Conservation (phyloP, 202 grass and related monocot genomes). For the Saccharum hybrid region DNA sequence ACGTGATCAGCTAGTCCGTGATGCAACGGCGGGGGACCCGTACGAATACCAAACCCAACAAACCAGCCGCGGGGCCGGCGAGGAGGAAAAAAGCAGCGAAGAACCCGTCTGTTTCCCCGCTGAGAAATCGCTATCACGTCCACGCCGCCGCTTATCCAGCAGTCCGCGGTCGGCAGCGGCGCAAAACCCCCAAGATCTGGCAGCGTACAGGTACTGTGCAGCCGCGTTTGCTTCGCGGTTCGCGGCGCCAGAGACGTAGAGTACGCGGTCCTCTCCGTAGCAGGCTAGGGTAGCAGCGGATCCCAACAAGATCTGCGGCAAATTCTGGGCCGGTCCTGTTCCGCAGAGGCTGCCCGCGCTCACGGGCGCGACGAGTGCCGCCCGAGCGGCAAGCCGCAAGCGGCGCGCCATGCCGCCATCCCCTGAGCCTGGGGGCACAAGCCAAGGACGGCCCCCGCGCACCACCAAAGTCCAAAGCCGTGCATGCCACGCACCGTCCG, state of each 20-base stretch:
- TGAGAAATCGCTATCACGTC: neutral
- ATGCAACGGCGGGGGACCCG: neutral
- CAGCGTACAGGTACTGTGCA: neutral
- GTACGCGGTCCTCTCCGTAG: slow-evolving; percentile 1
- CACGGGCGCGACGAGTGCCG: too few species aligned
- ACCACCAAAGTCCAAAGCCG: neutral
- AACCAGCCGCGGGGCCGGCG: neutral
- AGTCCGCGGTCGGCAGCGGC: neutral
- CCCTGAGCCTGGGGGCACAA: neutral
- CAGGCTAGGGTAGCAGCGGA: neutral
- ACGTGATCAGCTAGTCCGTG: slow-evolving; percentile 31
- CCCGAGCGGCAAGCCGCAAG: neutral
- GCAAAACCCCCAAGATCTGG: slow-evolving; percentile 5
- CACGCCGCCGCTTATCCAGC: neutral
- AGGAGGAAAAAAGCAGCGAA: neutral
- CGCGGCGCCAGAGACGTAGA: neutral
- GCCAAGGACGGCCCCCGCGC: slow-evolving; percentile 1
- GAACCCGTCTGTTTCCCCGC: neutral
- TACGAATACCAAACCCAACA: neutral
- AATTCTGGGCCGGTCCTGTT: slow-evolving; percentile 22
- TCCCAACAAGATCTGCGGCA: neutral
- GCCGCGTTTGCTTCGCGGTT: neutral
- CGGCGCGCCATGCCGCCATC: fast-evolving
- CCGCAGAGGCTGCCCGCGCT: slow-evolving; percentile 6
- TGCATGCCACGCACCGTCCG: slow-evolving; percentile 14